phyloP scores from a whole-genome alignment of 2,329 filamentous ascomycete species.

The Aspergillus amoenus region DNA sequence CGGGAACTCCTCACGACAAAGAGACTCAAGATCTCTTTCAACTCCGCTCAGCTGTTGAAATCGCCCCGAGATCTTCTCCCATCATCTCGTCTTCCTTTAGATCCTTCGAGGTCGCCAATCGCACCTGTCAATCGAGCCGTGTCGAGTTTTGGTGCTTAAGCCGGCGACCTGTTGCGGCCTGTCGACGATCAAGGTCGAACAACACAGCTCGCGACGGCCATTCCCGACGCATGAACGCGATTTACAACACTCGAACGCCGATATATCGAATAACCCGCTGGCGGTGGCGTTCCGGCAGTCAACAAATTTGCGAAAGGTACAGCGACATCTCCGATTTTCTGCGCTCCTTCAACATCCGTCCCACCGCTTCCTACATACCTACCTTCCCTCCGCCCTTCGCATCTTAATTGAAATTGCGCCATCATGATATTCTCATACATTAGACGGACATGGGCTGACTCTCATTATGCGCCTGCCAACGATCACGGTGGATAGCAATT shows the following conservation, averaged over 20 bases:
- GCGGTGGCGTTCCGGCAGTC: not conserved
- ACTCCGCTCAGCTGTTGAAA: not conserved
- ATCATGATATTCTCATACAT: conserved; percentile 3
- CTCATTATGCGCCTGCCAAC: conserved; percentile 21
- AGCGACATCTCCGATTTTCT: conserved; percentile 7
- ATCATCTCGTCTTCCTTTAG: not conserved
- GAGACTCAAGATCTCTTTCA: not conserved
- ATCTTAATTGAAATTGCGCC: conserved; percentile 7
- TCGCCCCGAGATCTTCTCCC: not conserved
- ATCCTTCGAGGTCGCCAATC: not conserved
- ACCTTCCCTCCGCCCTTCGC: conserved; percentile 3
- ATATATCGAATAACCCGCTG: not conserved
- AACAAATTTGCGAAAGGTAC: conserved; percentile 14
- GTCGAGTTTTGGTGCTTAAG: not conserved
- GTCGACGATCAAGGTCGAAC: not conserved
- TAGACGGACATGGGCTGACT: conserved; percentile 20
- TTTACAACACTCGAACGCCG: not conserved
- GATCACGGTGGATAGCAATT: conserved; percentile 16
- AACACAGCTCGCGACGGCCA: not conserved
- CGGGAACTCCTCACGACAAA: conserved; percentile 2
- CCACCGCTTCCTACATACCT: conserved; percentile 6
- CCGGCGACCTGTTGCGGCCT: not conserved
- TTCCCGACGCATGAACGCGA: not conserved
- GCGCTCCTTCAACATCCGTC: conserved; percentile 2
- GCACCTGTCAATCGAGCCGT: not conserved